Conservation (phyloP, 2,329 filamentous ascomycete genomes). For the Colletotrichum phormii region DNA sequence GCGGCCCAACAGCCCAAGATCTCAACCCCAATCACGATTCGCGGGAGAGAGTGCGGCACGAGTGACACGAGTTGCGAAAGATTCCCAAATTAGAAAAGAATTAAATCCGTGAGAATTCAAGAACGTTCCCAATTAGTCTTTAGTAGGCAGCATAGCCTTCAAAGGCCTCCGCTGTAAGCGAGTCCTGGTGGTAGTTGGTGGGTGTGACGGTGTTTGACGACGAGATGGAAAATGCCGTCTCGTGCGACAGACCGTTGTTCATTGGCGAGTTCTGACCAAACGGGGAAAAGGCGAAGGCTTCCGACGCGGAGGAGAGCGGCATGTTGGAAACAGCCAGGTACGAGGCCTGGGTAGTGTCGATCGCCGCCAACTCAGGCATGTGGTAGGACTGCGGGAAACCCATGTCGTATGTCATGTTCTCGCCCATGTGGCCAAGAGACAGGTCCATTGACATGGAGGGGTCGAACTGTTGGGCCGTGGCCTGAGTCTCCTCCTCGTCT, state of each 20-base stretch:
- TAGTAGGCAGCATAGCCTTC: conserved; percentile 24
- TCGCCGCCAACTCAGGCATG: conserved; percentile 30
- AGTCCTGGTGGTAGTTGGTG: conserved; percentile 30
- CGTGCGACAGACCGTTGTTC: conserved; percentile 29
- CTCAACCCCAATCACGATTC: conserved; percentile 1
- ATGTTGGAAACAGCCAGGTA: conserved; percentile 28
- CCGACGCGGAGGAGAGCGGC: conserved; percentile 31
- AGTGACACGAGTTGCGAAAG: neutral
- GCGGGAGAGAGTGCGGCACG: conserved; percentile 13
- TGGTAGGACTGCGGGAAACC: conserved; percentile 18
- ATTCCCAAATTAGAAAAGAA: neutral
- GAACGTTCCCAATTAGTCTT: conserved; percentile 5
- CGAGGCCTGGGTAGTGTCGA: conserved; percentile 27
- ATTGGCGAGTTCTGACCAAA: conserved; percentile 32
- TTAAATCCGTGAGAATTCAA: neutral
- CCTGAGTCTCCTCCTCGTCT: conserved; percentile 43
- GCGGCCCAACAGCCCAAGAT: conserved; percentile 17
- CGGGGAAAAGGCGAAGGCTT: conserved; percentile 31
- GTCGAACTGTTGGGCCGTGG: conserved; percentile 18
- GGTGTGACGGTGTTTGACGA: conserved; percentile 36
- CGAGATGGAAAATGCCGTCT: conserved; percentile 36
- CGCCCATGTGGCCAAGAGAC: conserved; percentile 34
- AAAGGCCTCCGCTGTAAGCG: conserved; percentile 12
- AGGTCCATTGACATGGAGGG: conserved; percentile 28
- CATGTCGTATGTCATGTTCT: conserved; percentile 32